phyloP scores from a whole-genome alignment of 169 alveolate genomes.

The Eimeria necatrix region DNA sequence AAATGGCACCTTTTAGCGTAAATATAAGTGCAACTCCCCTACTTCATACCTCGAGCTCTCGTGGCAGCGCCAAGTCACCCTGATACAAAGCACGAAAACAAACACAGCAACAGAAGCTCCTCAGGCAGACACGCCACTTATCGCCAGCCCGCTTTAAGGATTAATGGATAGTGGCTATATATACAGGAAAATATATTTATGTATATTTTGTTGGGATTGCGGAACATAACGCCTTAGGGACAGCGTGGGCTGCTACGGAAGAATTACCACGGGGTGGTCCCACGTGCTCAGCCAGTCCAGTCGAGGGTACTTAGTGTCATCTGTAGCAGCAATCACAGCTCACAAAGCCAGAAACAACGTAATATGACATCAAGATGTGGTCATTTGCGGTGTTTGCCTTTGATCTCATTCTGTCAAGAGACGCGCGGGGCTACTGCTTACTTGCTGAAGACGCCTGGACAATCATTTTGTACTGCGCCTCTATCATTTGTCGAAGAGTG shows the following conservation, averaged over 20 bases:
- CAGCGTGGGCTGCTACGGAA: too few species aligned
- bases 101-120: neutral
- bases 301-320: neutral
- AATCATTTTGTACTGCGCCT: constrained; percentile 27
- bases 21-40: neutral
- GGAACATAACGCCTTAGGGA: too few species aligned
- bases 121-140: too few species aligned
- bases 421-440: neutral
- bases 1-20: too few species aligned
- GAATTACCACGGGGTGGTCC: constrained; percentile 48
- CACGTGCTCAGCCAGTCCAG: constrained; percentile 62
- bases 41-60: constrained; percentile 54
- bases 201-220: too few species aligned
- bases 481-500: constrained; percentile 27
- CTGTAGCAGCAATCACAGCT: neutral
- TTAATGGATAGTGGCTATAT: too few species aligned
- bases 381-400: too few species aligned
- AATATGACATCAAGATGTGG: neutral
- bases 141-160: too few species aligned
- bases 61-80: constrained; percentile 78
- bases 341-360: neutral
- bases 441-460: constrained; percentile 5
- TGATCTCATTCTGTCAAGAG: neutral
- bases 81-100: constrained; percentile 11
- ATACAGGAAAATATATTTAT: too few species aligned